Base-by-base conservation (phyloP, 495 filamentous ascomycete species). In the Penicillium longicatenatum region DNA sequence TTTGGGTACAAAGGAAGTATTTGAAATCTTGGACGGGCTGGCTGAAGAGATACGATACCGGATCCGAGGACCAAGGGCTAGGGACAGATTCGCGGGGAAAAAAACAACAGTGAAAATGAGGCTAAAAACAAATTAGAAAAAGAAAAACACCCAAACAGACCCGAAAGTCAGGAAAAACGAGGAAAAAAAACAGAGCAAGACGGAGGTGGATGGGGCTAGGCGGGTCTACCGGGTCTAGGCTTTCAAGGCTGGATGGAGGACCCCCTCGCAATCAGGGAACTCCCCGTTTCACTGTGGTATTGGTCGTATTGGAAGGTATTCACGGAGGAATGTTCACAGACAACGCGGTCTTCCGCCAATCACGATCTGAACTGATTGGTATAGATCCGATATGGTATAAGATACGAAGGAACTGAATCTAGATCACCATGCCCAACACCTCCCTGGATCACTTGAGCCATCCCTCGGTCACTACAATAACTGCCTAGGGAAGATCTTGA, bases 41-140 rank as follows among this genome's bases (percentile, higher is more conserved):
- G 46, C 46, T 49, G 46, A 49, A 21, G 46, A 49, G 10, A 35
- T 35, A 35, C 31, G 9, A 14, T 19, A 51, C 30, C 29, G 48
- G 46, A 49, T 49, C 29, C 46, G 46, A 31, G 19, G 20, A 35
- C 9, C 4, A 35, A 35, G 12, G 10, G 46, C 22, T 29, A 14
- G 7, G 46, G 46, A 46, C 22, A 22, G 7, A 46, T 4, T 16
- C 11, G 22, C 9, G 43, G 43, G 12, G 20, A 22, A 22, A n/a
- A 22, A 24, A 21, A 10, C 31, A 35, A 11, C 9, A 35, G 12
- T 35, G 12, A 24, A 24, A 46, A 46, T 46, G 43, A 46, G 43
- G 29, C 29, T 50, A 30, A 33, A 33, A 29, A n/a, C n/a, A n/a
- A n/a, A n/a, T n/a, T n/a, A n/a, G 14, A 48, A n/a, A 48, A 21